phyloP scores from a whole-genome alignment of 768 basidiomycete genomes.

The Lentinula sp. region DNA sequence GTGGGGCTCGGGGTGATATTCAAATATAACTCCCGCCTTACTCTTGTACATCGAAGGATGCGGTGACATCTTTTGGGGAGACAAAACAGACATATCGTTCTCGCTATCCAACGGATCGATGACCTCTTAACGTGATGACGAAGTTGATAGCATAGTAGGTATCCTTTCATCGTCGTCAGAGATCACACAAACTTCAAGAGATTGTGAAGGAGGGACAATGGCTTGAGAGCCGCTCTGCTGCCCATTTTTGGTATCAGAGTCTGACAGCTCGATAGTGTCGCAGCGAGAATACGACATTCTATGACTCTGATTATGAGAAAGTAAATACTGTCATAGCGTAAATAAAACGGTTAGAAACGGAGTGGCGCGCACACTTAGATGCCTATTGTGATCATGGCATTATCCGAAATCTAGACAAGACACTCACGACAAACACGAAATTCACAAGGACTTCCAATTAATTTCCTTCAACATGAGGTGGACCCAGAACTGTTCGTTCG shows the following conservation, averaged over 20 bases:
- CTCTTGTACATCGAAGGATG: background rate
- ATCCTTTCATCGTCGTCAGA: background rate
- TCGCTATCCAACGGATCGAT: background rate
- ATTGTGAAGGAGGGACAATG: background rate
- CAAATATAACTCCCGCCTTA: background rate
- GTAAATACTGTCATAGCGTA: background rate
- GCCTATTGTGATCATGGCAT: too few species aligned
- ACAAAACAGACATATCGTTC: background rate
- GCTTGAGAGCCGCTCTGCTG: background rate
- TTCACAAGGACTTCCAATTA: too few species aligned
- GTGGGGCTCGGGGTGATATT: background rate
- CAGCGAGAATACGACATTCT: background rate
- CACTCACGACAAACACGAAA: too few species aligned
- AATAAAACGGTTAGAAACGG: background rate
- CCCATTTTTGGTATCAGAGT: background rate
- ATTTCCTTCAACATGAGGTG: too few species aligned
- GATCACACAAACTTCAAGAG: background rate
- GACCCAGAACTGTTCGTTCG: too few species aligned
- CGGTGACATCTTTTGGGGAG: background rate
- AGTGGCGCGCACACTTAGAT: too few species aligned
- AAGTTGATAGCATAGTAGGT: background rate
- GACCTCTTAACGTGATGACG: background rate
- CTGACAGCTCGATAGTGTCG: background rate
- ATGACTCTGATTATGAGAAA: too few species aligned
- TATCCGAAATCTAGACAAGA: too few species aligned